Base-by-base conservation (phyloP, 2,329 filamentous ascomycete species). In the Xylaria hypoxylon region DNA sequence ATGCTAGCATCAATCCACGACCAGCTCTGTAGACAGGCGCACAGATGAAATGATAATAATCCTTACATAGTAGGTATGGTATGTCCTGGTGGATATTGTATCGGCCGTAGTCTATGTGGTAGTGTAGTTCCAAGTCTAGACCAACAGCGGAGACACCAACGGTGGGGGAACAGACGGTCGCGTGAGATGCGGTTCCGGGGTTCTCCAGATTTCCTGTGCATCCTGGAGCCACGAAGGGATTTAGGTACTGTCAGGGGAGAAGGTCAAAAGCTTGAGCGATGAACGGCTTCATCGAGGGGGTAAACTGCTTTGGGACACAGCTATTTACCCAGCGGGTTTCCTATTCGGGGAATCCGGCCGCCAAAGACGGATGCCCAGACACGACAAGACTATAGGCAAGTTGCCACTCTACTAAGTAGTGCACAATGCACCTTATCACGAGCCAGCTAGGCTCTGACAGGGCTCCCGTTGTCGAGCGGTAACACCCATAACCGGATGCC, bases 311-410 rank as follows among this genome's bases (percentile, higher is more conserved):
- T 50, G 61, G 61, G 48, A 33, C 33, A 31, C 7, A 5, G 40
- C 60, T 55, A 45, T 67, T 67, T 64, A 65, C 26, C 67, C 61
- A 56, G 28, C 68, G 68, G 68, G 4, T 69, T 69, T 55, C 68
- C 68, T 28, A 33, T 52, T 65, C 35, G 10, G 61, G 67, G 22
- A 68, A 60, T 11, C 68, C 68, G 65, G 40, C 52, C 56, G 59
- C 6, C 15, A 35, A 10, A 44, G 44, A 47, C 61, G n/a, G 51
- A 42, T 51, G 51, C 42, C 50, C 58, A 44, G 28, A 31, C 22
- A 57, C 28, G 22, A 51, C 33, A 22, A 40, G 50, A 33, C 42
- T 31, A 60, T 51, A 53, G 38, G 58, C 33, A 40, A 38, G 5
- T 40, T 42, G 57, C 51, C 50, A 35, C 55, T 59, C 64, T 42